These are phyloP conservation scores for Penicillium odoratum DNA, from an alignment of 495 filamentous ascomycete species.

Conservation along the genomic window DNA sequence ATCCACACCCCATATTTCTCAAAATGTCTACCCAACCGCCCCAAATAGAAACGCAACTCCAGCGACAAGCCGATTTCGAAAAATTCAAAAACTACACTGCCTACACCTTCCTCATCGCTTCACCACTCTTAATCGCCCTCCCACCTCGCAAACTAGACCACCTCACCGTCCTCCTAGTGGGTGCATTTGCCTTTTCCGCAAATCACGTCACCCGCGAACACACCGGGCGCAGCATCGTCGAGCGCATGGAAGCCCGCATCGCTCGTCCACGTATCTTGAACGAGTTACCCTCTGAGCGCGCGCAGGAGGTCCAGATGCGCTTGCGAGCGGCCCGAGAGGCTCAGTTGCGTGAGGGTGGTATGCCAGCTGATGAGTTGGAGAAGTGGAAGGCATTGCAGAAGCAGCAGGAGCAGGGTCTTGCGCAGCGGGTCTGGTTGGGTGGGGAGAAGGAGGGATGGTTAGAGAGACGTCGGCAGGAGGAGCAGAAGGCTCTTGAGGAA, in stretches of 20 bases:
- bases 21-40: slow-evolving; percentile 18
- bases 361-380: slow-evolving; percentile 42
- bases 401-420: slow-evolving; percentile 38
- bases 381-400: slow-evolving; percentile 38
- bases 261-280: slow-evolving; percentile 16
- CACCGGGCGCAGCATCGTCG: slow-evolving; percentile 55
- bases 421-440: slow-evolving; percentile 65
- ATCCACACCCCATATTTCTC: neutral
- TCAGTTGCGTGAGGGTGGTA: slow-evolving; percentile 22
- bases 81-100: slow-evolving; percentile 61
- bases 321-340: slow-evolving; percentile 40
- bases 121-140: slow-evolving; percentile 68
- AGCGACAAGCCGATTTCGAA: slow-evolving; percentile 47
- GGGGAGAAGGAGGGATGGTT: slow-evolving; percentile 68
- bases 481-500: slow-evolving; percentile 69
- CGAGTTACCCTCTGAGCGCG: slow-evolving; percentile 55
- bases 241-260: slow-evolving; percentile 43
- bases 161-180: slow-evolving; percentile 58
- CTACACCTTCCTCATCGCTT: slow-evolving; percentile 61
- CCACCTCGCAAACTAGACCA: slow-evolving; percentile 77
- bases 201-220: slow-evolving; percentile 58
- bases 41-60: slow-evolving; percentile 7
- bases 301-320: slow-evolving; percentile 50
- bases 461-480: slow-evolving; percentile 65
- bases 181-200: slow-evolving; percentile 60